Evolutionary conservation across 352 stramenopile genomes (phyloP).

Genomic region (Phytopythium vexans): DNA sequence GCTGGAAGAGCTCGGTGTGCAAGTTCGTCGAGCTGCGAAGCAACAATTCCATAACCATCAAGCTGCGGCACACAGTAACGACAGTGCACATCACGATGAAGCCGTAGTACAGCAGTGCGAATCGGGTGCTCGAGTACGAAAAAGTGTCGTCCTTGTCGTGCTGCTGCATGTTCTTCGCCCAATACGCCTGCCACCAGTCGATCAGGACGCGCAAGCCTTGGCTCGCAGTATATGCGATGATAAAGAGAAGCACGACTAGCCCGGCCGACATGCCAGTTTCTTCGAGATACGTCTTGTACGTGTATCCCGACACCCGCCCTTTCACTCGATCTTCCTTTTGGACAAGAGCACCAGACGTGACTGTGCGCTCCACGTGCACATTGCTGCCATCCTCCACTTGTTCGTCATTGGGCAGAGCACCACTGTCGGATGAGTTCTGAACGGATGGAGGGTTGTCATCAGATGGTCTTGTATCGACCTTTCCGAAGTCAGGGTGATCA

Average conservation of each 20-base stretch:
- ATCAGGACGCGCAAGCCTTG: slow-evolving; percentile 16
- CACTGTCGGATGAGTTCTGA: too few relatives aligned
- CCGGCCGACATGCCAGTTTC: slow-evolving; percentile 14
- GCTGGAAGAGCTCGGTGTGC: slow-evolving; percentile 31
- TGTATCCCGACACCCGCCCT: slow-evolving; percentile 7
- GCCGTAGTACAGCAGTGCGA: slow-evolving; percentile 33
- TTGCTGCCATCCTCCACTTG: too few relatives aligned
- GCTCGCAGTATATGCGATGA: slow-evolving; percentile 7
- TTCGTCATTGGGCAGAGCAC: too few relatives aligned
- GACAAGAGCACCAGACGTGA: slow-evolving; percentile 5
- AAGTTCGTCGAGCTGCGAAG: slow-evolving; percentile 25
- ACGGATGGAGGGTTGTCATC: too few relatives aligned
- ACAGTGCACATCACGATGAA: slow-evolving; percentile 27
- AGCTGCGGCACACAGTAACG: slow-evolving; percentile 14
- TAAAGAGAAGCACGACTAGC: slow-evolving; percentile 7
- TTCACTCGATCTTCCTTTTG: slow-evolving; percentile 26
- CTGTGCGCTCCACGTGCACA: too few relatives aligned
- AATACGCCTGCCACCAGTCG: slow-evolving; percentile 28
- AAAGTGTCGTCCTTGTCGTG: background rate
- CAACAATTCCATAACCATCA: slow-evolving; percentile 19
- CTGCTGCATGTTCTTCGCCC: slow-evolving; percentile 18
- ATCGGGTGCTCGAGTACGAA: slow-evolving; percentile 11
- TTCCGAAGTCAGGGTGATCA: background rate
- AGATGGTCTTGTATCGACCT: too few relatives aligned
- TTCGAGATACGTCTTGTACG: slow-evolving; percentile 23